Base-by-base conservation (phyloP, 163 green algal species). In the Volvox carteri region DNA sequence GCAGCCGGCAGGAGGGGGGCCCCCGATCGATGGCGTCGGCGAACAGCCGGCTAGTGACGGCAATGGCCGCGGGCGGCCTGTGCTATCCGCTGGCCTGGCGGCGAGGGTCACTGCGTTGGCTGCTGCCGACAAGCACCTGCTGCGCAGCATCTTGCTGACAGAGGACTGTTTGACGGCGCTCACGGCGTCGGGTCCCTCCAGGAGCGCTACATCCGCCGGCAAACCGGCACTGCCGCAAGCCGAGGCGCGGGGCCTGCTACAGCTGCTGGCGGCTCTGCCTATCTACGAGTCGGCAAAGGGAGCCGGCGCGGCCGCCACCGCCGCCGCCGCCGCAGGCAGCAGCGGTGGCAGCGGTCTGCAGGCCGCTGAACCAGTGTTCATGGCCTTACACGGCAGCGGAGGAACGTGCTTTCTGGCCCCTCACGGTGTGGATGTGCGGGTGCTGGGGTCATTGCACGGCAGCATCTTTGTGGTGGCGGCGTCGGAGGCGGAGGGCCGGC, bases 261-360 rank as follows among this genome's bases (percentile, higher is more conserved):
- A 74, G 44, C 42, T 92, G 56, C 77, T 91, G 70, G 42, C 89
- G 72, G 30, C 79, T 33, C 76, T 95, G 85, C 86, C 90, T 4
- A 76, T 95, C 21, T 94, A 91, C 78, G 92, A 93, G 86, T 85
- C 74, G 0, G 81, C 37, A 0, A 50, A 41, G 52, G 58, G 4
- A 23, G 46, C 44, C 4, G 62, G n/a, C 5, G 58, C 56, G 4
- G 28, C 23, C 42, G 80, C 60, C n/a, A 42, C 78, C 14, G 41
- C 1, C 33, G 80, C 62, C 18, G 14, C 54, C n/a, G 52, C 67
- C 28, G 65, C 37, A 37, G 33, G 60, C 76, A 23, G 44, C 3
- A 42, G 35, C 39, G 58, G 2, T 25, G 67, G 67, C 70, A 19
- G 41, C 37, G n/a, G 30, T 12, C n/a, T 44, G 8, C 62, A 42